phyloP scores from a whole-genome alignment of 352 stramenopile species.

The Aphanomyces euteiches region DNA sequence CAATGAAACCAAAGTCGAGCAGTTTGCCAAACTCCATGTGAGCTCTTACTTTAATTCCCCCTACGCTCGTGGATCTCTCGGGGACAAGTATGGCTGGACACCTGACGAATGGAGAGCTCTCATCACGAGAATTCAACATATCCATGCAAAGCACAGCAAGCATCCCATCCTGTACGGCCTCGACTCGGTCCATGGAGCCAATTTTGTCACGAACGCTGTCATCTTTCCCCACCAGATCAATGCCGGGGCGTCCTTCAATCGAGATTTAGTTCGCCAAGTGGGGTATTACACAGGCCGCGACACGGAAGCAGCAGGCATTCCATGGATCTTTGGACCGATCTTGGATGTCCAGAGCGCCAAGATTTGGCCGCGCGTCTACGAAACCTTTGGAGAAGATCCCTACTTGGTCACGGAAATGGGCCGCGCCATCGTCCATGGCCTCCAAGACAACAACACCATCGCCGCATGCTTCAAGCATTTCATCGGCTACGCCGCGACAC shows the following conservation, averaged over 20 bases:
- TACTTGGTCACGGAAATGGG: constrained; percentile 54
- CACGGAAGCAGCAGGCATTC: constrained; percentile 57
- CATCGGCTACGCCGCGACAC: constrained; percentile 39
- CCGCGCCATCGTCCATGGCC: constrained; percentile 42
- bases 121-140: constrained; percentile 51
- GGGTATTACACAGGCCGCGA: constrained; percentile 55
- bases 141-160: constrained; percentile 42
- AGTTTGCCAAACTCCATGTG: constrained; percentile 54
- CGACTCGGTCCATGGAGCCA: constrained; percentile 68
- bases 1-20: constrained; percentile 45
- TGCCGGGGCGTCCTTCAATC: constrained; percentile 69
- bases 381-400: constrained; percentile 85
- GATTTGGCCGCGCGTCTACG: constrained; percentile 65
- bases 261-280: constrained; percentile 32
- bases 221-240: constrained; percentile 77
- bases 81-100: constrained; percentile 42
- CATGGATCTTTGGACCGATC: constrained; percentile 79
- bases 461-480: constrained; percentile 63
- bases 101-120: constrained; percentile 51
- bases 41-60: constrained; percentile 65
- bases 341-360: constrained; percentile 59
- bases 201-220: constrained; percentile 58
- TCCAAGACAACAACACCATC: constrained; percentile 38
- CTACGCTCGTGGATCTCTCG: constrained; percentile 34
- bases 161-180: constrained; percentile 65